Evolutionary conservation across 257 asterid genomes (phyloP).

Genomic region (Jaltomata sinuosa): DNA sequence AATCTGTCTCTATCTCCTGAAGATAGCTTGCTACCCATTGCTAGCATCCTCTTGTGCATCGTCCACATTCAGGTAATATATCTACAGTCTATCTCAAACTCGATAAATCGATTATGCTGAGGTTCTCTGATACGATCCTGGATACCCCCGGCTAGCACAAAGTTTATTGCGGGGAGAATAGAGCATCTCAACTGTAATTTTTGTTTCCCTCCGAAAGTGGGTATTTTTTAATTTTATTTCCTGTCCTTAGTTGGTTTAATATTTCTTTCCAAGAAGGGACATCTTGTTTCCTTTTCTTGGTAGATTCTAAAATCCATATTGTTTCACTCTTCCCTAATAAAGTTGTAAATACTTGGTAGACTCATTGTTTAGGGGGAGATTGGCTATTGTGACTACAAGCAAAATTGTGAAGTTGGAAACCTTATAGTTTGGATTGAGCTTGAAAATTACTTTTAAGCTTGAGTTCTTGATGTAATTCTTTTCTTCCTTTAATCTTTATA

Average conservation of each 20-base stretch:
- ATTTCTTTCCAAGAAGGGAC: neutral
- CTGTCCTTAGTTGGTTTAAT: neutral
- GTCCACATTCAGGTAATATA: conserved; percentile 70
- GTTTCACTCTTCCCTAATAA: neutral
- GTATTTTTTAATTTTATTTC: neutral
- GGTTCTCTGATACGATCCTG: neutral
- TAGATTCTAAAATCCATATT: neutral
- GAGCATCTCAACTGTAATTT: neutral
- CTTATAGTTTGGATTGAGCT: neutral
- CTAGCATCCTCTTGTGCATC: conserved; percentile 86
- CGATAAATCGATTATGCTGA: neutral
- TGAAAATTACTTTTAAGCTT: neutral
- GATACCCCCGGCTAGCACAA: neutral
- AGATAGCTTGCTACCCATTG: conserved; percentile 94
- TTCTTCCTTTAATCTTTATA: neutral
- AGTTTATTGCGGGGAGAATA: neutral
- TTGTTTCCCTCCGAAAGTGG: neutral
- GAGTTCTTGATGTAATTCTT: neutral
- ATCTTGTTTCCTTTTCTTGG: neutral
- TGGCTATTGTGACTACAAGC: neutral
- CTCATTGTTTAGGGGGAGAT: neutral
- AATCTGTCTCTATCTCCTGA: conserved; percentile 85
- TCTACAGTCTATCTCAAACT: neutral
- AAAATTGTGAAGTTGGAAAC: neutral
- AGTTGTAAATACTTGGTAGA: neutral